Conservation (phyloP, 2,329 filamentous ascomycete genomes). For the Trichoderma asperellum region DNA sequence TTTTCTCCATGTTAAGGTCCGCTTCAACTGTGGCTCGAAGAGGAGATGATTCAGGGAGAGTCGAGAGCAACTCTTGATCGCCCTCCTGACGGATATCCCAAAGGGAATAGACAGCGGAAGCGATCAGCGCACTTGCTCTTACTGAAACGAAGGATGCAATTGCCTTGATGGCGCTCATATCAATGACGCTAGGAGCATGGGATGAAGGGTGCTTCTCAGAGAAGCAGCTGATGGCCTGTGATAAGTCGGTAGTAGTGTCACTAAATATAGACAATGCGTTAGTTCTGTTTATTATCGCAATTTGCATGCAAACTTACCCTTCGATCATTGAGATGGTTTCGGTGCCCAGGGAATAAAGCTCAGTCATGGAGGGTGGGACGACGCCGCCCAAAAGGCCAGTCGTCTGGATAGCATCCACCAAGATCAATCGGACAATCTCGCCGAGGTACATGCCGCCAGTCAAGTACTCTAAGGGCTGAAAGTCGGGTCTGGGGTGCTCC, state of each 20-base stretch:
- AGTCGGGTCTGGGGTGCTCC: conserved; percentile 59
- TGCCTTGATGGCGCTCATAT: conserved; percentile 56
- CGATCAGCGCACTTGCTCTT: conserved; percentile 63
- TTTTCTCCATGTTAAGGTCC: conserved; percentile 53
- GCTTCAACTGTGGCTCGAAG: conserved; percentile 53
- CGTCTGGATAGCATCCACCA: conserved; percentile 61
- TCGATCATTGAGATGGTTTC: conserved; percentile 63
- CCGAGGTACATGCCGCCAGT: conserved; percentile 69
- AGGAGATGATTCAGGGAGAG: conserved; percentile 39
- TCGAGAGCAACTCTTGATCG: conserved; percentile 44
- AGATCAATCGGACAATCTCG: conserved; percentile 62
- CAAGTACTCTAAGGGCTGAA: conserved; percentile 65
- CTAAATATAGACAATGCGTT: conserved; percentile 39
- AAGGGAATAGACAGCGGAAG: conserved; percentile 61
- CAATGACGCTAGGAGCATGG: conserved; percentile 46
- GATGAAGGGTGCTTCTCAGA: conserved; percentile 53
- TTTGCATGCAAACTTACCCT: conserved; percentile 48
- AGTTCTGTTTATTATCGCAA: conserved; percentile 28
- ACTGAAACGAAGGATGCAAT: conserved; percentile 60
- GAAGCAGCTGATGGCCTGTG: conserved; percentile 54
- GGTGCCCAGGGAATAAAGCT: conserved; percentile 62
- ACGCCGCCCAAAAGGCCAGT: conserved; percentile 60
- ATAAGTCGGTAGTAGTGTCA: conserved; percentile 49
- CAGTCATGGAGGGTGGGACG: conserved; percentile 56
- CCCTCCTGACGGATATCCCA: conserved; percentile 60